Percentiles rank a stretch among this genome's conserved stretches.
Evolutionary conservation across 2,329 filamentous ascomycete genomes (phyloP).

Genomic region (Alternaria solani): DNA sequence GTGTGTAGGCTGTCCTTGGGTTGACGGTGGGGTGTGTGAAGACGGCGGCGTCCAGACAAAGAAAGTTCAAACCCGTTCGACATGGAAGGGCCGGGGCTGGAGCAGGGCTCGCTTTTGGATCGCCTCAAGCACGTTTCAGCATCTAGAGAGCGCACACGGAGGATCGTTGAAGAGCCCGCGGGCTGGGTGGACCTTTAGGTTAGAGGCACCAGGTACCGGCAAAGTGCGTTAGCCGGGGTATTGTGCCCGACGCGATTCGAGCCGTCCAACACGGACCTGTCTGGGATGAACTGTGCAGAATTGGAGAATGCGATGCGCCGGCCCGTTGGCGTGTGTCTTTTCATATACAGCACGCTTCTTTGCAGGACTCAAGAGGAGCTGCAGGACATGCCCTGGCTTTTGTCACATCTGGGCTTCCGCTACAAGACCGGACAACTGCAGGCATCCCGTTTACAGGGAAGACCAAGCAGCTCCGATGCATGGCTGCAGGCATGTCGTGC

Average conservation of each 20-base stretch:
- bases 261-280: conserved; percentile 28
- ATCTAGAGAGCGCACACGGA: conserved; percentile 42
- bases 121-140: conserved; percentile 53
- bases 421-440: conserved; percentile 15
- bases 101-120: conserved; percentile 44
- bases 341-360: conserved; percentile 10
- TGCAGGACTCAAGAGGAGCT: conserved; percentile 16
- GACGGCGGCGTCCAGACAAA: conserved; percentile 42
- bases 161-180: conserved; percentile 34
- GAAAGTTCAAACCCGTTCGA: conserved; percentile 46
- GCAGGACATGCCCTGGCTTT: conserved; percentile 6
- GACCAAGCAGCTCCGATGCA: conserved; percentile 21
- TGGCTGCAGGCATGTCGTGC: conserved; percentile 29
- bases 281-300: conserved; percentile 20
- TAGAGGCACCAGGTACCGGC: conserved; percentile 37
- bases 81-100: conserved; percentile 44
- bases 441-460: conserved; percentile 29
- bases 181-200: conserved; percentile 39
- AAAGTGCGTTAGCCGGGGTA: conserved; percentile 33
- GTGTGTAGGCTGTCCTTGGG: conserved; percentile 37
- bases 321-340: conserved; percentile 15
- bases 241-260: conserved; percentile 34
- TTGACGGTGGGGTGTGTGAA: conserved; percentile 30
- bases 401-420: conserved; percentile 11
- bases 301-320: conserved; percentile 12